Evolutionary conservation across 139 green algal species (phyloP), one percentile per base, ranked within the genome.

Genomic region (Nannochloris sp.): DNA sequence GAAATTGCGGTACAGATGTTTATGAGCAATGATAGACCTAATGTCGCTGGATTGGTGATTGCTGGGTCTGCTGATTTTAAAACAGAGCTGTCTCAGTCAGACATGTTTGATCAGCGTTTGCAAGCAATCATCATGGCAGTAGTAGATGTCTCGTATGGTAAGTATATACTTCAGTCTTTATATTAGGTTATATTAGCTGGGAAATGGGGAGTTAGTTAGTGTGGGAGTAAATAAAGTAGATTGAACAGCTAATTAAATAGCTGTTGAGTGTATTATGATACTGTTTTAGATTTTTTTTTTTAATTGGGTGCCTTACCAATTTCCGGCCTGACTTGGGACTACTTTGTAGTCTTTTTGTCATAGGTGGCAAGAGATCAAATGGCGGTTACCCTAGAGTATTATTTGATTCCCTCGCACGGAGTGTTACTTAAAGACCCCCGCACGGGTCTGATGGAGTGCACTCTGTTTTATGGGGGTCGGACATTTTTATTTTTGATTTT

Each of bases 31-130:
- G 82, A 91, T 65, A 81, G 84, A 59, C 84, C 86, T 10, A 99
- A 99, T 75, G 91, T 99, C 51, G 74, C 91, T 6, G 94, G 94
- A 6, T 80, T 99, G 32, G 84, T 99, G 36, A 82, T 99, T 34
- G 91, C 90, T 6, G 94, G 94, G 23, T 91, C 79, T 13, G 94
- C 94, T 27, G 94, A 99, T 74, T 99, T 99, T 81, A 99, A 99
- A 70, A 99, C 84, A 4, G 88, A 96, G 80, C 84, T 99, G 23
- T 78, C 61, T 34, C 74, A 95, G 48, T 89, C 73, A 10, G 94
- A 99, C 77, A 90, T 99, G 86, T 99, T 99, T 77, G 94, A 99
- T 74, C 79, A 78, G 36, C 87, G 93, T 12, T 74, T 99, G 59
- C 76, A 95, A 67, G 76, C 80, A 10, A 82, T 92, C 23, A 73